phyloP scores from a whole-genome alignment of 768 basidiomycete genomes.

The Lactarius akahatsu region DNA sequence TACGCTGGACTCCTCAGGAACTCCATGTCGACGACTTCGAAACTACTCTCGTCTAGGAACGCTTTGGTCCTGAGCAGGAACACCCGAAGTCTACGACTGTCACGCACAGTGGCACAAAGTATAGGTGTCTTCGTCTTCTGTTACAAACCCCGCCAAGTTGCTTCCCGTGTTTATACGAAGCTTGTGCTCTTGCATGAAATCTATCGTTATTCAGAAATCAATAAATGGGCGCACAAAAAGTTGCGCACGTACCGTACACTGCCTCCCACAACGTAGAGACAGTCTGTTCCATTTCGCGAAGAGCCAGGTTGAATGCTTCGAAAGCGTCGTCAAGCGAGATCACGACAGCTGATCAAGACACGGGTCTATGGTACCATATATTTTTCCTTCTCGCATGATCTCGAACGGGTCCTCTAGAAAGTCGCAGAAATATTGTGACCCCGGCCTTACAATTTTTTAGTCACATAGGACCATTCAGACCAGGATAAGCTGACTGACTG shows the following conservation, averaged over 20 bases:
- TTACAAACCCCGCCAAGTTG: conserved; percentile 10
- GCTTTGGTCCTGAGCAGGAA: not conserved
- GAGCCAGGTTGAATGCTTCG: conserved; percentile 63
- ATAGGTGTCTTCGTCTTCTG: conserved; percentile 17
- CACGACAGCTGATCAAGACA: not conserved
- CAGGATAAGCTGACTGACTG: conserved; percentile 38
- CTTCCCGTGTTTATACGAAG: not conserved
- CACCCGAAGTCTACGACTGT: not conserved
- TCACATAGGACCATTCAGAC: not conserved
- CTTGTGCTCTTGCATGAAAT: not conserved
- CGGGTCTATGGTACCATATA: conserved; percentile 43
- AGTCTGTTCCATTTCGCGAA: conserved; percentile 71
- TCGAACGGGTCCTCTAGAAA: conserved; percentile 53
- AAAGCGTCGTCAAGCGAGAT: conserved; percentile 19
- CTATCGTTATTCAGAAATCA: not conserved
- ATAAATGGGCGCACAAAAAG: not conserved
- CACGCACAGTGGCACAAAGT: conserved; percentile 18
- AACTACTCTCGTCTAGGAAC: conserved; percentile 14
- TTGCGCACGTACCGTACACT: conserved; percentile 50
- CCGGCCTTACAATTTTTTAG: conserved; percentile 38
- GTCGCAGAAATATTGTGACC: conserved; percentile 57
- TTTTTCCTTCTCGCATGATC: conserved; percentile 53
- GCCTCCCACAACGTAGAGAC: conserved; percentile 70
- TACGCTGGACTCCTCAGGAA: conserved; percentile 13
- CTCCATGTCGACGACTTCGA: conserved; percentile 19